A percentile compares a stretch with the other conserved stretches of the same genome.
Conservation (phyloP, 441 rosid species). For the Euphorbia celastroides region DNA sequence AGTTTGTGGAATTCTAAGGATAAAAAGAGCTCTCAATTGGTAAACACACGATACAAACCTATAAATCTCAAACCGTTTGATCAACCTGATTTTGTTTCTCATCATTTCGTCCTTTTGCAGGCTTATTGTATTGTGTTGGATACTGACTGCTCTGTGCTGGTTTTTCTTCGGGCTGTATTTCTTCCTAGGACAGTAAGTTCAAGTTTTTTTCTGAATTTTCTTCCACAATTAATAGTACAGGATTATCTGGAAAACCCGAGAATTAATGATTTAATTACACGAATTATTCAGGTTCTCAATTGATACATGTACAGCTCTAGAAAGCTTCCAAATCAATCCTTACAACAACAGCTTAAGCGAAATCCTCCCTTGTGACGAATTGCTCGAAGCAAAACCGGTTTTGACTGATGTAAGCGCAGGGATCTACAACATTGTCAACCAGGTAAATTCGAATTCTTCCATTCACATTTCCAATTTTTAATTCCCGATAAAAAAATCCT, state of each 20-base stretch:
- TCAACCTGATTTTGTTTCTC: neutral
- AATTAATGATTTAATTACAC: neutral
- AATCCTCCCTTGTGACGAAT: slow-evolving; percentile 54
- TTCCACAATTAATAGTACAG: neutral
- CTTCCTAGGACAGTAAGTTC: slow-evolving; percentile 51
- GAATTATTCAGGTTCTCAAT: slow-evolving; percentile 41
- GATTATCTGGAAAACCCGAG: neutral
- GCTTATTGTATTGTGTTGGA: slow-evolving; percentile 50
- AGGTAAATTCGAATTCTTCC: slow-evolving; percentile 23
- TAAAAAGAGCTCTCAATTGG: slow-evolving; percentile 34
- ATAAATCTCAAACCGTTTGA: no score
- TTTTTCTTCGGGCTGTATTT: slow-evolving; percentile 49
- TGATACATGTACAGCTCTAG: slow-evolving; percentile 55
- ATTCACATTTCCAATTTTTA: neutral
- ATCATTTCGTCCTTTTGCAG: slow-evolving; percentile 26
- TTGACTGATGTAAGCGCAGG: slow-evolving; percentile 40
- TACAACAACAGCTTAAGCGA: slow-evolving; percentile 58
- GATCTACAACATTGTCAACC: slow-evolving; percentile 45
- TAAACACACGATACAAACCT: no score
- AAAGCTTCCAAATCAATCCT: slow-evolving; percentile 47
- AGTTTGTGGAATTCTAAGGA: slow-evolving; percentile 45
- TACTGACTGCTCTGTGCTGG: slow-evolving; percentile 62
- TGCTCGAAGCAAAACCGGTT: slow-evolving; percentile 39
- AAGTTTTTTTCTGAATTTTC: neutral
- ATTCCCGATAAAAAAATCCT: neutral